These are phyloP conservation scores for Phanerochaete sordida DNA, from an alignment of 768 basidiomycete species.

Conservation along the genomic window DNA sequence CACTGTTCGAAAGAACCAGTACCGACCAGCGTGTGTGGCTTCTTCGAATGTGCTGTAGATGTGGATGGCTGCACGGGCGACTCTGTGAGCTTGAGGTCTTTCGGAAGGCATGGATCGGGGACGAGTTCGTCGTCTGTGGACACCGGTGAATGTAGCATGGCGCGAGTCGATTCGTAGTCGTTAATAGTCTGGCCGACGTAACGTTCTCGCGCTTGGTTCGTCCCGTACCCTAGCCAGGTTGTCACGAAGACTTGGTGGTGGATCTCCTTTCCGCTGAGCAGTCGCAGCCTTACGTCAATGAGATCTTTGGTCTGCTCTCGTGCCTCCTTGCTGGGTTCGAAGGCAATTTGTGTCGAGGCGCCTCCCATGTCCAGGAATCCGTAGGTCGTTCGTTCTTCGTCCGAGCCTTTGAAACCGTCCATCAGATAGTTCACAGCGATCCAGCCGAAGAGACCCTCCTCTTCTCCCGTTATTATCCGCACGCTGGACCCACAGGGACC, in stretches of 20 bases:
- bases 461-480: constrained; percentile 94
- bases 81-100: constrained; percentile 61
- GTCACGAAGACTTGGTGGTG: constrained; percentile 94
- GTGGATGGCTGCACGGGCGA: constrained; percentile 41
- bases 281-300: constrained; percentile 74
- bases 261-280: constrained; percentile 83
- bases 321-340: constrained; percentile 71
- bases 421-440: constrained; percentile 98
- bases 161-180: constrained; percentile 45
- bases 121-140: constrained; percentile 37
- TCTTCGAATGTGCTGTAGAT: constrained; percentile 39
- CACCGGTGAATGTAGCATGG: constrained; percentile 19
- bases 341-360: constrained; percentile 97
- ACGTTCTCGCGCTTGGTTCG: constrained; percentile 93
- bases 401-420: constrained; percentile 78
- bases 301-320: constrained; percentile 58
- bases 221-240: constrained; percentile 98
- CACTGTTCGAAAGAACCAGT: constrained; percentile 92
- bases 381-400: constrained; percentile 73
- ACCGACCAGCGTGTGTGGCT: constrained; percentile 66
- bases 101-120: constrained; percentile 89
- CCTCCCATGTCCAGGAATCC: constrained; percentile 99
- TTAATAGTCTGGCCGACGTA: constrained; percentile 72
- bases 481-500: constrained; percentile 93
- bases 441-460: constrained; percentile 98